Evolutionary conservation across 345 rosid genomes (phyloP).

Genomic region (Mallotus nudiflorus): DNA sequence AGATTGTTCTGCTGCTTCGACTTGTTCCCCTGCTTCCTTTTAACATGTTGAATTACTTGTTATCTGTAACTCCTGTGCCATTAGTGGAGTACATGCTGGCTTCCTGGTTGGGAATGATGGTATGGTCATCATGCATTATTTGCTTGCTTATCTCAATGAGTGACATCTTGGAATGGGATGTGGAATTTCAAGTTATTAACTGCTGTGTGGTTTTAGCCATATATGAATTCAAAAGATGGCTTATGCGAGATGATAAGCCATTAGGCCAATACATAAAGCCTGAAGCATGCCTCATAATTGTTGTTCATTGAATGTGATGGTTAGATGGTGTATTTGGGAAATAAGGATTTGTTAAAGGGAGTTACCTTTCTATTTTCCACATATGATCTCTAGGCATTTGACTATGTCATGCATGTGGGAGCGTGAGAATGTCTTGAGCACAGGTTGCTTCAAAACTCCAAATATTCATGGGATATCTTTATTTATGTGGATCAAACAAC

Average conservation of each 20-base stretch:
- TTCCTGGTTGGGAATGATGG: slow-evolving; percentile 99
- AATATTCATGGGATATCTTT: too few relatives aligned
- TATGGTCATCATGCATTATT: slow-evolving; percentile 25
- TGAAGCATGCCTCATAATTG: neutral
- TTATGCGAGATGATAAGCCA: neutral
- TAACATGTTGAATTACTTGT: slow-evolving; percentile 90
- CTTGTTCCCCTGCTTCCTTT: slow-evolving; percentile 96
- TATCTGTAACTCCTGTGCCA: slow-evolving; percentile 90
- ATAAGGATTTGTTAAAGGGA: neutral
- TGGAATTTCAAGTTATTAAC: neutral
- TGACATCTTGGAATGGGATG: neutral
- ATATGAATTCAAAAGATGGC: neutral
- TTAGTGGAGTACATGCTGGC: slow-evolving; percentile 82
- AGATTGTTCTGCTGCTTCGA: slow-evolving; percentile 91
- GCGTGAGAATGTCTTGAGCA: neutral
- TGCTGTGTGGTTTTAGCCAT: neutral
- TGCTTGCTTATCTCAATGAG: neutral
- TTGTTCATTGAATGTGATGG: neutral
- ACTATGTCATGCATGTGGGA: neutral
- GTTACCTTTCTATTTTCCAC: neutral
- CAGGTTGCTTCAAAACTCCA: too few relatives aligned
- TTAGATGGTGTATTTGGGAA: neutral
- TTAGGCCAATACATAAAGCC: too few relatives aligned
- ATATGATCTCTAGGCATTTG: neutral
- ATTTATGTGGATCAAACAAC: too few relatives aligned